Evolutionary conservation across 2,329 filamentous ascomycete genomes (phyloP).

Genomic region (Cladosporium sp.): DNA sequence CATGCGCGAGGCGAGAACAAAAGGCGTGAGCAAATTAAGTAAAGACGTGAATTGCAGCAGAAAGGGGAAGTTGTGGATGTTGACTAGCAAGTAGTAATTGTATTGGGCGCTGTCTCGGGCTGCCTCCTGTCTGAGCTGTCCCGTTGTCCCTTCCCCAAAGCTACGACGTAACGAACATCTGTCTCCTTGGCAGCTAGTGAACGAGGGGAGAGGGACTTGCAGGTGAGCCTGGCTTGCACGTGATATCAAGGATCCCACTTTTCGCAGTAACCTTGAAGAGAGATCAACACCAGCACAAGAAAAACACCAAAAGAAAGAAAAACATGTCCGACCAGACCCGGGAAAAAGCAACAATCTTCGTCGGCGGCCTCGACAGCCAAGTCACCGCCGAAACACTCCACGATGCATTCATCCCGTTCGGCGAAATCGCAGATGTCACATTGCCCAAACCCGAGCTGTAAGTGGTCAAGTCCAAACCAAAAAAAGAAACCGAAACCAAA

Average conservation of each 20-base stretch:
- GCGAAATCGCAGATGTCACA: slow-evolving; percentile 89
- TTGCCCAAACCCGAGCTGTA: slow-evolving; percentile 82
- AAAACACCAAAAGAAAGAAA: neutral
- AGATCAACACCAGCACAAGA: neutral
- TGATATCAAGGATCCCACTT: slow-evolving; percentile 6
- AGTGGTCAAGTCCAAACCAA: slow-evolving; percentile 2
- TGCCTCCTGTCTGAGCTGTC: slow-evolving; percentile 20
- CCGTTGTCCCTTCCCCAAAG: slow-evolving; percentile 19
- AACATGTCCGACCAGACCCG: slow-evolving; percentile 79
- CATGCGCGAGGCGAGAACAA: slow-evolving; percentile 5
- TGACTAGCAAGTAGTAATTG: neutral
- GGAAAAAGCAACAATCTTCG: slow-evolving; percentile 88
- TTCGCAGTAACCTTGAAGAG: neutral
- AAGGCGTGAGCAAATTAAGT: slow-evolving; percentile 12
- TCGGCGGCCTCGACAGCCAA: slow-evolving; percentile 80
- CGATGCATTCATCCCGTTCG: slow-evolving; percentile 94
- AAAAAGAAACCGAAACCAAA: no score
- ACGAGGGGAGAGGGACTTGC: neutral
- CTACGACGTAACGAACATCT: slow-evolving; percentile 5
- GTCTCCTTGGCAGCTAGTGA: neutral
- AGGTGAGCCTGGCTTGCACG: neutral
- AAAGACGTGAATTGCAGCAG: slow-evolving; percentile 7
- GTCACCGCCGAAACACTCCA: slow-evolving; percentile 76
- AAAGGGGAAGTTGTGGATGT: slow-evolving; percentile 3
- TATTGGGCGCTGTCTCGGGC: neutral